Base-by-base conservation (phyloP, 176 grass and related monocot species). In the Bolboschoenus planiculmis region DNA sequence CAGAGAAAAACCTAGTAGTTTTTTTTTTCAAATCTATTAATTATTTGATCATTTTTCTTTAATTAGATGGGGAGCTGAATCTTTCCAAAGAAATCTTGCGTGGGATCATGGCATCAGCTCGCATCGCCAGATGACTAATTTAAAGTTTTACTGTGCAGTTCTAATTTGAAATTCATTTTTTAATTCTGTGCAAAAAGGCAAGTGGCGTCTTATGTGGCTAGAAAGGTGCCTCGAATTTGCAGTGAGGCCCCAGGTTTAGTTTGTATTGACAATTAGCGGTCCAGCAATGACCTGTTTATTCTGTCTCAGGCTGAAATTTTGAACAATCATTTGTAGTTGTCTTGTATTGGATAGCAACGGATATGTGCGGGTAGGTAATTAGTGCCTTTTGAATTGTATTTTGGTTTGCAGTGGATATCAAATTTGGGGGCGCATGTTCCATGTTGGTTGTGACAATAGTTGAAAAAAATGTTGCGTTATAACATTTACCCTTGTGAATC, bases 91-190 rank as follows among this genome's bases (percentile, higher is more conserved):
- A 51, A 86, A 65, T 82, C 11, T 84, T 89, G 83, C 7, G 51
- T 80, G 83, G 71, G 73, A 82, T 85, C 74, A 86, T 87, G 68
- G 4, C 73, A 86, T 84, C 80, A 88, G 89, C 90, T 87, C 83
- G 75, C 88, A 83, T 84, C 80, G 87, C 62, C 79, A 53, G 85
- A 88, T 91, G 85, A 72, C 80, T 88, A 90, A 88, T 91, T 91
- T 89, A 83, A 85, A 88, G 82, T 91, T 93, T 94, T 93, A 91
- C 90, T 88, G 88, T 91, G 91, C 89, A 90, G 91, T 83, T 92
- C 93, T 92, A 90, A 91, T 93, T 97, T 70, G 80, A 86, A 91
- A 90, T 83, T 87, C 89, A 47, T 82, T 82, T 86, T 91, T 80
- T 93, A 86, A 83, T 88, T 87, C 81, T 91, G 91, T 88, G 91